These are phyloP conservation scores for Scalesia atractyloides DNA, from an alignment of 129 eudicot species.

Conservation along the genomic window DNA sequence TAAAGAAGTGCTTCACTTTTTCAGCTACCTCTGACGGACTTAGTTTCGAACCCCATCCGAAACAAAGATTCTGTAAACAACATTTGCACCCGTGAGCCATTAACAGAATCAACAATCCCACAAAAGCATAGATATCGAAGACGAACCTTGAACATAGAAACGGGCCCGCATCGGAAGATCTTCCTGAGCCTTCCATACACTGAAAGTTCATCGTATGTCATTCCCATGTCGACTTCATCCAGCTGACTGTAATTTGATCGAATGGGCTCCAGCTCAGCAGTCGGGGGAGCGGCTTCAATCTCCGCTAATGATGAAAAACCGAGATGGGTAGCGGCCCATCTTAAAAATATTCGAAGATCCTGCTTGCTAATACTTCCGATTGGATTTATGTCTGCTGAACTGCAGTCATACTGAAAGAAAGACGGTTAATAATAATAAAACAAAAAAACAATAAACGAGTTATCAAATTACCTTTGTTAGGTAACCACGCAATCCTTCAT, in stretches of 20 bases:
- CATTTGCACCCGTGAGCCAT: not conserved
- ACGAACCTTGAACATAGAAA: conserved; percentile 93
- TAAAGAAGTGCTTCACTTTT: conserved; percentile 89
- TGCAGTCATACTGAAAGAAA: conserved; percentile 80
- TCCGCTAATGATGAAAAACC: conserved; percentile 90
- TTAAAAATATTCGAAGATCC: conserved; percentile 78
- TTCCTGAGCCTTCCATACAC: conserved; percentile 91
- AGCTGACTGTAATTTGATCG: conserved; percentile 93
- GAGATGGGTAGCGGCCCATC: conserved; percentile 87
- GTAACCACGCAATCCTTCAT: conserved; percentile 97
- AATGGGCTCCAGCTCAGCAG: conserved; percentile 97
- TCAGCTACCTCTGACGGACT: conserved; percentile 84
- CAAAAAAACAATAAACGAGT: not conserved
- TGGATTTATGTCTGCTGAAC: conserved; percentile 95
- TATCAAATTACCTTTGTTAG: conserved; percentile 72
- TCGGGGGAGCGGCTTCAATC: conserved; percentile 97
- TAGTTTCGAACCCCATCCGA: conserved; percentile 75
- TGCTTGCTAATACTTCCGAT: conserved; percentile 94
- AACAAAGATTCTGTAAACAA: conserved; percentile 75
- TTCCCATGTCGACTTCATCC: conserved; percentile 98
- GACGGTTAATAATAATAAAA: not conserved
- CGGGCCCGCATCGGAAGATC: conserved; percentile 92
- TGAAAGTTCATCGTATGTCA: conserved; percentile 91
- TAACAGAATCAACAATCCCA: not conserved
- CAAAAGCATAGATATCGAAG: not conserved